Evolutionary conservation across 352 stramenopile species (phyloP), one percentile per base, ranked within the genome.

Genomic region (Phytophthora kernoviae): DNA sequence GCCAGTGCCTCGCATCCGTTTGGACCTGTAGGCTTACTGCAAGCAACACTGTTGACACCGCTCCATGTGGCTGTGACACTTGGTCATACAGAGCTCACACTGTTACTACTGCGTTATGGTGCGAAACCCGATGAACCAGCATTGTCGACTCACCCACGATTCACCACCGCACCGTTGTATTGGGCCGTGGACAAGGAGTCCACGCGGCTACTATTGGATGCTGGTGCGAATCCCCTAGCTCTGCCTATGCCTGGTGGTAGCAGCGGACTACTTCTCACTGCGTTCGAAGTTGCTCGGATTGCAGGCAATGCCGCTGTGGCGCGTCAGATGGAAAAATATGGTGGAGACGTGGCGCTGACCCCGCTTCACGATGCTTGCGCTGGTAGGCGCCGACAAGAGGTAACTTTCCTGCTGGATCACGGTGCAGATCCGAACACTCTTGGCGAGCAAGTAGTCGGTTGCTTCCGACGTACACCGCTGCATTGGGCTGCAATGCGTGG

Each of bases 401-500:
- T 94, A 8, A 59, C 54, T 17, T 88, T 90, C 43, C 80, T 89
- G 22, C 57, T 94, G 12, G 79, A 91, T 24, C 81, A 90, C 11
- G 83, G 85, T 17, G 81, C 84, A 5, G 61, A 82, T 37, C 77
- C 81, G 6, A 71, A 94, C 26, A 80, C 68, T 12, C 53, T 92
- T 12, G 85, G 85, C 5, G 85, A 94, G 55, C 80, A 91, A 55
- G 80, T 88, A 0, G 76, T 73, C 0, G 82, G 84, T 0, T 87
- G 80, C 30, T 91, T 90, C 47, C 61, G 68, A 11, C 82, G 84
- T 12, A 91, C 81, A 2, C 84, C 84, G 5, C 75, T 94, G 8
- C 84, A 94, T 37, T 94, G 84, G 84, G 81, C 85, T 14, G 85
- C 85, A 5, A 93, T 94, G 54, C 83, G 85, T 56, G 85, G 85